These are phyloP conservation scores for Hypsizygus ulmarius DNA, from an alignment of 1,284 basidiomycete genomes.

Conservation along the genomic window DNA sequence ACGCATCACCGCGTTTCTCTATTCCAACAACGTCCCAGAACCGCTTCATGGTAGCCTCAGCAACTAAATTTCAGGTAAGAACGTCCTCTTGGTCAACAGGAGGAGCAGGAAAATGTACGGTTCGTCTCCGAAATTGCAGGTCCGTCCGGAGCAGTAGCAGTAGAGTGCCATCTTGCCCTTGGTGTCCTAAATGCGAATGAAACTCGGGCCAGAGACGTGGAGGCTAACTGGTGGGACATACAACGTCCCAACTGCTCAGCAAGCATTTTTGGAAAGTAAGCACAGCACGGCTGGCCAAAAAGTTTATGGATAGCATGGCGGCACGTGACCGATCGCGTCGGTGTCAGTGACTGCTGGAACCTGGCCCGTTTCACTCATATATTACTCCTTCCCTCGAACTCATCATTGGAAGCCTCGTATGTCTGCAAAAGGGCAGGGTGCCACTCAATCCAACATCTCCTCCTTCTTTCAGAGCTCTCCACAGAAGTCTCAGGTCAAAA, in stretches of 20 bases:
- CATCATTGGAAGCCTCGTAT: slow-evolving; percentile 6
- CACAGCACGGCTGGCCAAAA: slow-evolving; percentile 5
- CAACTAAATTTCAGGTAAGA: slow-evolving; percentile 48
- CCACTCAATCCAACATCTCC: slow-evolving; percentile 49
- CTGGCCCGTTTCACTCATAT: no score
- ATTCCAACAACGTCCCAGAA: slow-evolving; percentile 91
- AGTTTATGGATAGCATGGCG: slow-evolving; percentile 6
- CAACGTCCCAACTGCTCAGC: slow-evolving; percentile 16
- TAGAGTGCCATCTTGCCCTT: slow-evolving; percentile 28
- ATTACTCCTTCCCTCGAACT: not conserved
- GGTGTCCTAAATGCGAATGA: slow-evolving; percentile 3
- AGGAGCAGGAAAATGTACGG: slow-evolving; percentile 36
- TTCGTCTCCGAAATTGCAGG: slow-evolving; percentile 54
- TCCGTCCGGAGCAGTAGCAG: slow-evolving; percentile 33
- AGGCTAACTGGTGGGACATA: slow-evolving; percentile 9
- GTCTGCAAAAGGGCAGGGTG: slow-evolving; percentile 9
- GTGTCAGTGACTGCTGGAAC: not conserved
- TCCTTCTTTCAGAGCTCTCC: slow-evolving; percentile 48
- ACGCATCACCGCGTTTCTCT: slow-evolving; percentile 55
- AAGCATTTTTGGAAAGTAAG: slow-evolving; percentile 17
- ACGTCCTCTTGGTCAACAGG: not conserved
- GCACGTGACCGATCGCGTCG: slow-evolving; percentile 27
- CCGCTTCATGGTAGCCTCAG: slow-evolving; percentile 79
- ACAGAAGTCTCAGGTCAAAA: slow-evolving; percentile 25
- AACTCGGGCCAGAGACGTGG: slow-evolving; percentile 10